Percentiles rank a stretch among this genome's conserved stretches.
These are phyloP conservation scores for Pelargonium cotyledonis DNA, from an alignment of 441 rosid genomes.

Conservation along the genomic window DNA sequence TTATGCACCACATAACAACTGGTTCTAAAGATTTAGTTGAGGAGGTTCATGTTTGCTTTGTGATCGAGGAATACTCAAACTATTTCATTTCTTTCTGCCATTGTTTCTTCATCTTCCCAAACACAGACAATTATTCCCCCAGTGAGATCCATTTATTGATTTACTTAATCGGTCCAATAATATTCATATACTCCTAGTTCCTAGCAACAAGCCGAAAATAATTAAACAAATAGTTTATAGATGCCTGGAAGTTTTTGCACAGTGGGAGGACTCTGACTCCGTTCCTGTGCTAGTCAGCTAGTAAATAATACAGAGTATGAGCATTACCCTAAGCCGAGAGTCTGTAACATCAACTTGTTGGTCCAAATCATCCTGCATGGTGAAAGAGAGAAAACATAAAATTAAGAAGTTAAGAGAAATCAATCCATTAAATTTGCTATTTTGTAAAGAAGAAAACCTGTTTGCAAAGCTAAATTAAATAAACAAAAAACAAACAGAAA, in stretches of 20 bases:
- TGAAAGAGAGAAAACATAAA: conserved; percentile 13
- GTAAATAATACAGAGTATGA: not conserved
- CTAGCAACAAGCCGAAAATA: not conserved
- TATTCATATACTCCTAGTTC: not conserved
- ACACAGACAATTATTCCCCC: not conserved
- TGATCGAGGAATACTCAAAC: not conserved
- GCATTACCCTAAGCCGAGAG: conserved; percentile 71
- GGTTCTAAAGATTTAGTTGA: not conserved
- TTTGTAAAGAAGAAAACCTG: not conserved
- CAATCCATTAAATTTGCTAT: not conserved
- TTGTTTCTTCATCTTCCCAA: too few species aligned
- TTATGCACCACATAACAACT: not conserved
- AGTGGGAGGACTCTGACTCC: not conserved
- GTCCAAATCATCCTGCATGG: conserved; percentile 84
- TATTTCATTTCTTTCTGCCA: too few species aligned
- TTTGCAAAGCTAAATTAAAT: not conserved
- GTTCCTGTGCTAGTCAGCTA: not conserved
- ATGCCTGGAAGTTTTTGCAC: not conserved
- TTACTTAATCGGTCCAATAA: not conserved
- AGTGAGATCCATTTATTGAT: not conserved
- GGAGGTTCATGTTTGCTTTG: not conserved
- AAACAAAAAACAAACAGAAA: not conserved
- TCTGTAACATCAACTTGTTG: conserved; percentile 84
- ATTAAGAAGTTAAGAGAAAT: not conserved
- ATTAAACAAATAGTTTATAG: not conserved